phyloP scores from a whole-genome alignment of 805 yeast species.

The Lipomyces anomalus region DNA sequence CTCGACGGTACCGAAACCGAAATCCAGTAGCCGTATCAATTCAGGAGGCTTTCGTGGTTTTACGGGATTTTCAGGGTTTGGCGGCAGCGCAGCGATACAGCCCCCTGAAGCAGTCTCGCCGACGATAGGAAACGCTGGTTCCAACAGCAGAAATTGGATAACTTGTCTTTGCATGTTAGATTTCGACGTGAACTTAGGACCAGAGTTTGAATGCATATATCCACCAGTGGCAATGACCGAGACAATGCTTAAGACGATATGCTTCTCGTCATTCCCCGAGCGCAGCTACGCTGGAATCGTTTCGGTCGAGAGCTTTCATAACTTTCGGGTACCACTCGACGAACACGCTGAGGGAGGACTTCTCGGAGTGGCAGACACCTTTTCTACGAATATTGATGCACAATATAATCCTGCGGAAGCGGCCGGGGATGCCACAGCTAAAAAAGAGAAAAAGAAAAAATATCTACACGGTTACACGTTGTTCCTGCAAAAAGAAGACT shows the following conservation, averaged over 20 bases:
- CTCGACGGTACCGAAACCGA: no score
- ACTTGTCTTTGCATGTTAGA: conserved; percentile 19
- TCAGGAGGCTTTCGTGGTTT: no score
- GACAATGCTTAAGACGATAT: conserved; percentile 20
- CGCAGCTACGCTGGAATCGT: conserved; percentile 16
- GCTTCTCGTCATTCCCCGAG: conserved; percentile 23
- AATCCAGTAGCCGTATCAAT: no score
- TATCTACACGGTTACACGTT: conserved; percentile 16
- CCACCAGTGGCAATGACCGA: conserved; percentile 17
- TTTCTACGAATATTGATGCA: no score
- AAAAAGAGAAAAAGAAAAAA: background rate
- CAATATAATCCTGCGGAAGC: no score
- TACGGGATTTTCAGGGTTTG: no score
- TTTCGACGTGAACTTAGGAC: conserved; percentile 21
- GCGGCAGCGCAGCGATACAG: no score
- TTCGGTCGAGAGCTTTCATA: conserved; percentile 12
- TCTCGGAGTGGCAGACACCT: no score
- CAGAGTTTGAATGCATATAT: conserved; percentile 22
- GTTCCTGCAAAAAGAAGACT: conserved; percentile 16
- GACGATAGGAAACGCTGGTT: background rate
- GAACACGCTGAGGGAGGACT: no score
- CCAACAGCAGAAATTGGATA: conserved; percentile 7
- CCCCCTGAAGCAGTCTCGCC: no score
- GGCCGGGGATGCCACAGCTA: background rate
- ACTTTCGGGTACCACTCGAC: conserved; percentile 18